Evolutionary conservation across 495 filamentous ascomycete genomes (phyloP), one percentile per base, ranked within the genome.

Genomic region (Penicillium silybi): DNA sequence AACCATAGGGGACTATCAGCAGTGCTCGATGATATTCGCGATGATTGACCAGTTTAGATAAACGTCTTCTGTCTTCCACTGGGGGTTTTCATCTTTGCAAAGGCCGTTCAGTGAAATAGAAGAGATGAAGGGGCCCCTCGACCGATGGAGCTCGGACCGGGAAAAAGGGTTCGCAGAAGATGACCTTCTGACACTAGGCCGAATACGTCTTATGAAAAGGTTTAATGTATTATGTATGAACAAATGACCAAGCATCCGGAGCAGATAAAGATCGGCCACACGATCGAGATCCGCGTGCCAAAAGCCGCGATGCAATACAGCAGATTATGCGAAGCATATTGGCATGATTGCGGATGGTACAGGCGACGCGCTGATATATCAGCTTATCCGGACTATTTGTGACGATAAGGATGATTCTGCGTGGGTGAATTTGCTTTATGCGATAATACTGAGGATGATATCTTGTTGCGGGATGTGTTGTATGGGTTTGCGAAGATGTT

Each of bases 321-420:
- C n/a, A n/a, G 61, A 56, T 22, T 63, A 60, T 46, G 66, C 68
- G 26, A 48, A 54, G 13, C 52, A 57, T 25, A 67, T 83, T 34
- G 72, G 75, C 4, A 74, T 80, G 66, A 61, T 81, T 26, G 25
- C 25, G 25, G 25, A 7, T 26, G 25, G 25, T 7, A 26, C 25
- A 7, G 25, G 25, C 7, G 80, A 82, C 48, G 82, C 80, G 18
- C 80, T 79, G 23, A 79, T 80, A 71, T 82, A 73, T 62, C 76
- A 76, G 53, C 61, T 81, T 16, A 71, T 80, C 48, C 72, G 73
- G 6, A 72, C 73, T 18, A 80, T 81, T 29, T 75, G 75, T 58
- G 70, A 78, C 41, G 71, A 78, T 45, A 53, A 66, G 1, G 49
- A 44, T 15, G 79, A 82, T 58, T 68, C 60, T 5, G 80, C 79